A percentile compares a stretch with the other conserved stretches of the same genome.
Conservation (phyloP, 352 stramenopile genomes). For the Discostella stelligera region DNA sequence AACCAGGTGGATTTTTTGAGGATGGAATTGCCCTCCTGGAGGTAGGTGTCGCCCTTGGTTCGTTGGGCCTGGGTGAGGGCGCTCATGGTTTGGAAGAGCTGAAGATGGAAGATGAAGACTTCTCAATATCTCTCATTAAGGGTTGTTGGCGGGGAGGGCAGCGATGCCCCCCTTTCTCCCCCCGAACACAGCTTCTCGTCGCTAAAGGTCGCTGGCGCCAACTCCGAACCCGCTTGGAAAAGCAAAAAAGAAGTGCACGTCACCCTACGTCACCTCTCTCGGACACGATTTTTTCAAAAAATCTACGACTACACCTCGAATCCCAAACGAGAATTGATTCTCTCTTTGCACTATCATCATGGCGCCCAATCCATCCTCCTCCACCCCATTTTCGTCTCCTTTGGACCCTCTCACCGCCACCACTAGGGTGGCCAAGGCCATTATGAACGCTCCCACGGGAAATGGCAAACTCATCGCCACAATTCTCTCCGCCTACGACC, state of each 20-base stretch:
- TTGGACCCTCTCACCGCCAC: slow-evolving; percentile 41
- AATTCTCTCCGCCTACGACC: slow-evolving; percentile 72
- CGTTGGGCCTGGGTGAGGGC: slow-evolving; percentile 68
- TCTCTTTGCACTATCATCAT: slow-evolving; percentile 20
- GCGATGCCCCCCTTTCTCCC: no score
- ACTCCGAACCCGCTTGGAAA: no score
- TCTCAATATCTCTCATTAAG: no score
- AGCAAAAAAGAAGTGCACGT: no score
- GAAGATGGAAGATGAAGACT: no score
- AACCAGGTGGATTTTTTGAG: slow-evolving; percentile 94
- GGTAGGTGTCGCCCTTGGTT: slow-evolving; percentile 64
- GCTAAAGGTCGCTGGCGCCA: no score
- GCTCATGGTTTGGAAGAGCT: slow-evolving; percentile 40
- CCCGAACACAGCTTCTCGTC: no score
- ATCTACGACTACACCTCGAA: no score
- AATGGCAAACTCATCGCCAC: slow-evolving; percentile 59
- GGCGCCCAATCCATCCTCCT: slow-evolving; percentile 28
- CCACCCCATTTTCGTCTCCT: slow-evolving; percentile 12
- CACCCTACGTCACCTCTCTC: no score
- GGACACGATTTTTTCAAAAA: no score
- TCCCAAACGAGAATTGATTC: no score
- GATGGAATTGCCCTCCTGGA: slow-evolving; percentile 83
- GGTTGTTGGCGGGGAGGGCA: no score
- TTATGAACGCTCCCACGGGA: slow-evolving; percentile 45
- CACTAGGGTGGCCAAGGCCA: slow-evolving; percentile 49